Conservation (phyloP, 2,329 filamentous ascomycete species). For the Fusarium ambrosium region DNA sequence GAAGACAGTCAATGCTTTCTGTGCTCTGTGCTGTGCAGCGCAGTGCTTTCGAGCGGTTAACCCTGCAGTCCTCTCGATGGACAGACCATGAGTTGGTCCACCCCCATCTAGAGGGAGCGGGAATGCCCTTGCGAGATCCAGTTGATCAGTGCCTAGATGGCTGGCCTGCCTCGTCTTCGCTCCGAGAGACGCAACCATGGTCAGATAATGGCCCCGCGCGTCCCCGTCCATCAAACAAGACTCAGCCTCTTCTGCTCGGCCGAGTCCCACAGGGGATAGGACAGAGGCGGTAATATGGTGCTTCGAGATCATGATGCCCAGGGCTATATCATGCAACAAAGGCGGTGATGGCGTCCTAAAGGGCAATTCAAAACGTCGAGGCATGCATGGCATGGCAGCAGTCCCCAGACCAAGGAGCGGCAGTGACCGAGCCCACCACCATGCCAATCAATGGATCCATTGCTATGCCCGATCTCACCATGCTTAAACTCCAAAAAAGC, state of each 20-base stretch:
- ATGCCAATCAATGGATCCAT: neutral
- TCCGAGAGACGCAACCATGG: constrained; percentile 23
- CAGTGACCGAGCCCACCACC: constrained; percentile 14
- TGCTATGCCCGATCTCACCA: neutral
- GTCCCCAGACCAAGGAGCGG: constrained; percentile 18
- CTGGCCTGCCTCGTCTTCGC: constrained; percentile 21
- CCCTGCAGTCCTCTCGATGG: constrained; percentile 21
- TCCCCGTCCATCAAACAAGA: constrained; percentile 6
- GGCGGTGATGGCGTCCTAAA: constrained; percentile 37
- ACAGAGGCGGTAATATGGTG: constrained; percentile 15
- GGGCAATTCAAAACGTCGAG: constrained; percentile 15
- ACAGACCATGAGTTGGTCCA: constrained; percentile 34
- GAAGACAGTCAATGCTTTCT: constrained; percentile 7
- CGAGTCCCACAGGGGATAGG: constrained; percentile 22
- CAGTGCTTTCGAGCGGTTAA: constrained; percentile 4
- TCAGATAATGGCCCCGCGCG: constrained; percentile 26
- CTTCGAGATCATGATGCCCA: constrained; percentile 25
- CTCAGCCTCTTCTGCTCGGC: constrained; percentile 22
- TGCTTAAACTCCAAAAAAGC: constrained; percentile 2
- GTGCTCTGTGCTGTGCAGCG: neutral
- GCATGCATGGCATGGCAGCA: constrained; percentile 18
- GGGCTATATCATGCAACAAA: constrained; percentile 41
- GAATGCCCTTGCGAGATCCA: constrained; percentile 30
- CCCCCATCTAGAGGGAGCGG: constrained; percentile 12
- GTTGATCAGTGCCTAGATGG: constrained; percentile 1